A percentile compares a stretch with the other conserved stretches of the same genome.
Conservation (phyloP, 805 yeast species). For the Vanderwaltozyma polyspora region DNA sequence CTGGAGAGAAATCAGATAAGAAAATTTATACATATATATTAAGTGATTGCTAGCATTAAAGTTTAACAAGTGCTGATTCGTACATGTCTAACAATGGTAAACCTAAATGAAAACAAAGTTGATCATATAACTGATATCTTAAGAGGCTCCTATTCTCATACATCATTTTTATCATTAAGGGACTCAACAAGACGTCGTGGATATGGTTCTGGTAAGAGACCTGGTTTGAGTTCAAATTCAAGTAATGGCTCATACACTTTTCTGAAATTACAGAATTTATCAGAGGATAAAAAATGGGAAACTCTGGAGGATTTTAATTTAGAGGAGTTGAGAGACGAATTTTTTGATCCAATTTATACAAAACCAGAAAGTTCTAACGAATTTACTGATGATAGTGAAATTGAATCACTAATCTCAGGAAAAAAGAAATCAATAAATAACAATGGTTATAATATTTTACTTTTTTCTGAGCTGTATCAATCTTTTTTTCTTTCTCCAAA, state of each 20-base stretch:
- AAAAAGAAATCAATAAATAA: neutral
- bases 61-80: too few relatives aligned
- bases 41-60: too few relatives aligned
- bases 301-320: constrained; percentile 28
- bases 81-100: too few relatives aligned
- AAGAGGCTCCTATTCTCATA: constrained; percentile 2
- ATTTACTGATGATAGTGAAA: constrained; percentile 2
- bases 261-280: neutral
- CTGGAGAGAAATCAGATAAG: too few relatives aligned
- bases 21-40: too few relatives aligned
- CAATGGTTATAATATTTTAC: neutral
- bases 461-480: neutral
- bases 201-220: too few relatives aligned
- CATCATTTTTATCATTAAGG: neutral
- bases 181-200: neutral
- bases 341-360: constrained; percentile 36
- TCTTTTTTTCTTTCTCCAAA: neutral
- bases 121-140: too few relatives aligned
- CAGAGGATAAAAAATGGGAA: constrained; percentile 1
- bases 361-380: constrained; percentile 12
- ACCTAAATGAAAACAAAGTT: too few relatives aligned
- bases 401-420: neutral
- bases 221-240: too few relatives aligned
- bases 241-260: constrained; percentile 1
- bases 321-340: constrained; percentile 39